Evolutionary conservation across 768 basidiomycete genomes (phyloP).

Genomic region (Leccinellum albellum): DNA sequence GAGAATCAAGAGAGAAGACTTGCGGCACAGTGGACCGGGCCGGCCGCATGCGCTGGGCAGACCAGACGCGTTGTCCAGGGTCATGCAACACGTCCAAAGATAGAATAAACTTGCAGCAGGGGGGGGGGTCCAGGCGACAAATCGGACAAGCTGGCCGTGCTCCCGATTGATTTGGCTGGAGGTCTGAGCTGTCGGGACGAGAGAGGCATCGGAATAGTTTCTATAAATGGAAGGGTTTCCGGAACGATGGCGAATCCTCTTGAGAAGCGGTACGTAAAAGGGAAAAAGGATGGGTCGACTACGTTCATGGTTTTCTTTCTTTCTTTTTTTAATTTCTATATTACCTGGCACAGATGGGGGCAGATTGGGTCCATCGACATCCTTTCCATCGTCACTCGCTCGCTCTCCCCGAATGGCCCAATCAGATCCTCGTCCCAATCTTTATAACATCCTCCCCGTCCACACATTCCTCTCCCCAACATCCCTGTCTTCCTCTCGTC

Average conservation of each 20-base stretch:
- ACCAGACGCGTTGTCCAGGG: too few relatives aligned
- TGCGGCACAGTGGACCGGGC: neutral
- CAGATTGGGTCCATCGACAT: slow-evolving; percentile 22
- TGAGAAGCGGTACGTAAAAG: slow-evolving; percentile 19
- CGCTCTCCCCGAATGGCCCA: slow-evolving; percentile 14
- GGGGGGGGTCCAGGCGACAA: slow-evolving; percentile 3
- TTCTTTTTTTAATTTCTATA: slow-evolving; percentile 1
- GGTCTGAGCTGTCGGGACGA: neutral
- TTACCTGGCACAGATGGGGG: too few relatives aligned
- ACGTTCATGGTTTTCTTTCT: neutral
- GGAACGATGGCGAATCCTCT: slow-evolving; percentile 13
- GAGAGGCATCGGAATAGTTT: neutral
- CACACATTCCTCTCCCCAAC: neutral
- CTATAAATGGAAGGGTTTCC: slow-evolving; percentile 5
- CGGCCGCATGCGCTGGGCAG: too few relatives aligned
- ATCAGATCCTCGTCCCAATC: slow-evolving; percentile 24
- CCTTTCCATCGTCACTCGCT: neutral
- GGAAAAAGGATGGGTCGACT: slow-evolving; percentile 7
- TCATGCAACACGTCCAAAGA: slow-evolving; percentile 1
- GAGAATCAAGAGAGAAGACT: slow-evolving; percentile 9
- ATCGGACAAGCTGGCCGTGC: slow-evolving; percentile 1
- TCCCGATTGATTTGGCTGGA: slow-evolving; percentile 2
- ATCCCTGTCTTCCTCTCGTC: slow-evolving; percentile 10
- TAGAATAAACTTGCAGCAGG: neutral
- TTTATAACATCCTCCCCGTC: slow-evolving; percentile 26